Conservation (phyloP, 176 grass and related monocot genomes). For the Hsuehochloa calcarea region DNA sequence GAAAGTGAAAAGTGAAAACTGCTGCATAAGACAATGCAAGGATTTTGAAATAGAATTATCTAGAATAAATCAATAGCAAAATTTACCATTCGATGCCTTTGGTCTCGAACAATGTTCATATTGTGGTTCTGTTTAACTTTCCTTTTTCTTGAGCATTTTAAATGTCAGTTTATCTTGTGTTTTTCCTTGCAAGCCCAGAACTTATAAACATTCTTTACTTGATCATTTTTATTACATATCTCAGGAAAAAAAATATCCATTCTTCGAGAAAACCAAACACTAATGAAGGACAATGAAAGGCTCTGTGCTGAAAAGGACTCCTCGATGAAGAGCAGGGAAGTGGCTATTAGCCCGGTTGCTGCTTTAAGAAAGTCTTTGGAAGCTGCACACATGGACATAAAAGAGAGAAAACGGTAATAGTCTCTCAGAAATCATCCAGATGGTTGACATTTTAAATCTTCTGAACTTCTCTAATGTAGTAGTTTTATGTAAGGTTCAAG, state of each 20-base stretch:
- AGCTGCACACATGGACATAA: conserved; percentile 72
- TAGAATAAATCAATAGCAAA: conserved; percentile 3
- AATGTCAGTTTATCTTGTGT: conserved; percentile 5
- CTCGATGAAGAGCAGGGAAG: conserved; percentile 65
- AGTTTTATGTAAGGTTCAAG: conserved; percentile 70
- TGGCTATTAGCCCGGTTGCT: conserved; percentile 55
- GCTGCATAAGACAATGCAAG: neutral
- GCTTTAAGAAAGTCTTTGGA: conserved; percentile 75
- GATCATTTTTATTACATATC: conserved; percentile 1
- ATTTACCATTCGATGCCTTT: conserved; percentile 17
- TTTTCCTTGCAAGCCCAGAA: conserved; percentile 3
- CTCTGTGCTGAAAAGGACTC: conserved; percentile 69
- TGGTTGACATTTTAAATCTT: conserved; percentile 19
- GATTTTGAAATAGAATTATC: conserved; percentile 23
- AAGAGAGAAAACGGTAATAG: conserved; percentile 81
- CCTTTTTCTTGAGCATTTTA: neutral
- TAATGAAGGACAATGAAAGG: conserved; percentile 71
- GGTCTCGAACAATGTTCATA: neutral
- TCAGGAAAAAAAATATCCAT: conserved; percentile 95
- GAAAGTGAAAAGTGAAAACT: neutral
- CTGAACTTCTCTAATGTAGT: conserved; percentile 36
- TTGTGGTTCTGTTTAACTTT: neutral
- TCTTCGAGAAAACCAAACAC: conserved; percentile 71
- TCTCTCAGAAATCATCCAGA: conserved; percentile 30
- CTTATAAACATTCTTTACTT: neutral